These are phyloP conservation scores for Hymenoscyphus salicellus DNA, from an alignment of 2,329 filamentous ascomycete genomes.

Conservation along the genomic window DNA sequence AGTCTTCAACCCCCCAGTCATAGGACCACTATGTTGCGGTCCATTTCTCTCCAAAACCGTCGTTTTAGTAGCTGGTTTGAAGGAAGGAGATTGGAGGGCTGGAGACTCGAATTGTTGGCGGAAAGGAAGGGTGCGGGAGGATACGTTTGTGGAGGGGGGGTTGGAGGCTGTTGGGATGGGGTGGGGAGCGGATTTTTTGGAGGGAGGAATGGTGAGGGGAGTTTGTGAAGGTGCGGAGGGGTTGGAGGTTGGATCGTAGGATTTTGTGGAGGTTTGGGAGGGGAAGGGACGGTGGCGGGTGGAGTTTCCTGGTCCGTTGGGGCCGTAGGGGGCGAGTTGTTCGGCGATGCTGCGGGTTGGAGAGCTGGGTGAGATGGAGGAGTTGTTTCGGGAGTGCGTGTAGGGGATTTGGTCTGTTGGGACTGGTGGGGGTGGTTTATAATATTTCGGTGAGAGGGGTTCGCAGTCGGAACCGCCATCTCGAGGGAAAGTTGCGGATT, in stretches of 20 bases:
- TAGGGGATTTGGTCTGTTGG: conserved; percentile 47
- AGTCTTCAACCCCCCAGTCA: conserved; percentile 55
- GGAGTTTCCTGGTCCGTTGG: conserved; percentile 5
- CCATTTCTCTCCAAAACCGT: conserved; percentile 58
- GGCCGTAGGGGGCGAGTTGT: conserved; percentile 24
- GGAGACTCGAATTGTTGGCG: conserved; percentile 59
- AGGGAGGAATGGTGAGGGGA: conserved; percentile 18
- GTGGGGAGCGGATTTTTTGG: conserved; percentile 11
- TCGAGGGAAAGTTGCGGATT: conserved; percentile 57
- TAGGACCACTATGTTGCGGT: conserved; percentile 50
- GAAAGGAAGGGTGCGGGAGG: conserved; percentile 50
- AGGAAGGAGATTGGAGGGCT: conserved; percentile 50
- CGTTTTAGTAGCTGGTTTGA: conserved; percentile 53
- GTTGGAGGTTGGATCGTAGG: conserved; percentile 20
- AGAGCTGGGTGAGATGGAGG: conserved; percentile 20
- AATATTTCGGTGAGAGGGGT: conserved; percentile 56
- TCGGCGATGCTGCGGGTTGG: conserved; percentile 31
- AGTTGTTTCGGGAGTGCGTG: conserved; percentile 22
- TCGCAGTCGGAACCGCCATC: conserved; percentile 53
- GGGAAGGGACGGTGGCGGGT: conserved; percentile 20
- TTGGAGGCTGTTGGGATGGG: conserved; percentile 19
- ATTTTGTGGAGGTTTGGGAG: conserved; percentile 22
- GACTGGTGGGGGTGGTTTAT: conserved; percentile 55
- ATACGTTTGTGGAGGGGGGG: conserved; percentile 19
- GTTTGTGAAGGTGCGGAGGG: conserved; percentile 26